Percentiles rank a stretch among this genome's conserved stretches.
phyloP scores from a whole-genome alignment of 768 basidiomycete species.

The Sutorius australiensis region DNA sequence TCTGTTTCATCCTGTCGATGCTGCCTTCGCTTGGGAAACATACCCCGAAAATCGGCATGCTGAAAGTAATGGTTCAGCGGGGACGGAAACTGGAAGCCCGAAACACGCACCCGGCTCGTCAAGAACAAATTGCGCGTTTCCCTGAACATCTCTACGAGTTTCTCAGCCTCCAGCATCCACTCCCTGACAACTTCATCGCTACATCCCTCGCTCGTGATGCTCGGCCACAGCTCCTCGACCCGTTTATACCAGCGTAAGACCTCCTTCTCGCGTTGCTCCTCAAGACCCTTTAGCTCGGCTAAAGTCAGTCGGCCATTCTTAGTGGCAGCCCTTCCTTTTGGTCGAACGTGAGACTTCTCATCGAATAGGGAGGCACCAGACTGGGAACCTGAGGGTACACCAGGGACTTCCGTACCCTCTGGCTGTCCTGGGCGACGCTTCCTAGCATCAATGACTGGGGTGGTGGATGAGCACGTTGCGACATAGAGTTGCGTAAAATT shows the following conservation, averaged over 20 bases:
- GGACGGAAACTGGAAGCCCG: slow-evolving; percentile 4
- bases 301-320: slow-evolving; percentile 46
- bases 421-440: slow-evolving; percentile 37
- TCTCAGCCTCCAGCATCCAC: slow-evolving; percentile 83
- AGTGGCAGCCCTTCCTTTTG: slow-evolving; percentile 30
- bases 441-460: slow-evolving; percentile 56
- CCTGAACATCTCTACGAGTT: slow-evolving; percentile 83
- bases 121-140: slow-evolving; percentile 83
- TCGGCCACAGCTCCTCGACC: slow-evolving; percentile 60
- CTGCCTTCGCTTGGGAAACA: slow-evolving; percentile 18
- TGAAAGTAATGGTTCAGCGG: slow-evolving; percentile 3
- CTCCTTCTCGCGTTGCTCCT: slow-evolving; percentile 63
- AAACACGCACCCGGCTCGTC: slow-evolving; percentile 61
- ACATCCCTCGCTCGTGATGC: slow-evolving; percentile 41
- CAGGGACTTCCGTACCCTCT: slow-evolving; percentile 10
- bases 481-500: background rate
- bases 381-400: slow-evolving; percentile 11
- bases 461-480: slow-evolving; percentile 47
- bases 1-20: slow-evolving; percentile 11
- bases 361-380: slow-evolving; percentile 56
- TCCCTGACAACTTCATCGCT: slow-evolving; percentile 54
- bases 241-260: slow-evolving; percentile 54
- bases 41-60: slow-evolving; percentile 19
- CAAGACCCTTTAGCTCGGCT: slow-evolving; percentile 59
- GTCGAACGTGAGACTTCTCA: slow-evolving; percentile 42